Conservation (phyloP, 2,329 filamentous ascomycete genomes). For the Colletotrichum sojae region DNA sequence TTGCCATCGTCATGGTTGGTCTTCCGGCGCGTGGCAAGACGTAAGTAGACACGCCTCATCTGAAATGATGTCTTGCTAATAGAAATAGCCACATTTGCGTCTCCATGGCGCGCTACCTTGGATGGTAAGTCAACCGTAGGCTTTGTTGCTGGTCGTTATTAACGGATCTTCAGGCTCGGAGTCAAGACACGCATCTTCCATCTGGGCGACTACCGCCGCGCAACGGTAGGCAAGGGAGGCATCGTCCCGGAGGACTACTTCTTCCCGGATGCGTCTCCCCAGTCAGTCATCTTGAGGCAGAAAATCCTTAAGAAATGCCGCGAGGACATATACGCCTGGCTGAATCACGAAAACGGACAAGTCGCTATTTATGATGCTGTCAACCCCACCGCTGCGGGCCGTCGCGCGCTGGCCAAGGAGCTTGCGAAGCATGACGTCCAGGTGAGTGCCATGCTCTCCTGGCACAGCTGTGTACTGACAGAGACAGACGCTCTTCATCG, state of each 20-base stretch:
- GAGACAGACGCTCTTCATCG: constrained; percentile 91
- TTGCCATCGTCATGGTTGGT: constrained; percentile 97
- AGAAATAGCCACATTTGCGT: constrained; percentile 87
- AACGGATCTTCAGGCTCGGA: constrained; percentile 76
- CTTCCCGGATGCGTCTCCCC: constrained; percentile 92
- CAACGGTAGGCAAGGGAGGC: constrained; percentile 85
- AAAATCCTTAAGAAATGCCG: constrained; percentile 98
- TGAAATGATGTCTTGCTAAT: constrained; percentile 8
- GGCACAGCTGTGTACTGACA: not conserved
- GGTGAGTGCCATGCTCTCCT: constrained; percentile 59
- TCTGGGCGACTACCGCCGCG: constrained; percentile 94
- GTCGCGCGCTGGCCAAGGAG: constrained; percentile 90
- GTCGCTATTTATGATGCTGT: constrained; percentile 99
- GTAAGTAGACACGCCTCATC: constrained; percentile 60
- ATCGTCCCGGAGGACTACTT: constrained; percentile 98
- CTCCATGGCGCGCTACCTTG: constrained; percentile 91
- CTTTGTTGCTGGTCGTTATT: constrained; percentile 39
- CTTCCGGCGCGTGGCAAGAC: constrained; percentile 96
- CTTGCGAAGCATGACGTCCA: constrained; percentile 98
- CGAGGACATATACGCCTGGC: constrained; percentile 95
- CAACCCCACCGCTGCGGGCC: constrained; percentile 87
- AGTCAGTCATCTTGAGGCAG: constrained; percentile 92
- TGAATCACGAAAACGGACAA: constrained; percentile 97
- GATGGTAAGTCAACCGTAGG: constrained; percentile 72
- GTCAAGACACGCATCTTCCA: constrained; percentile 99